Evolutionary conservation across 2,329 filamentous ascomycete species (phyloP), one percentile per base, ranked within the genome.

Genomic region (Fonsecaea pugnacius): DNA sequence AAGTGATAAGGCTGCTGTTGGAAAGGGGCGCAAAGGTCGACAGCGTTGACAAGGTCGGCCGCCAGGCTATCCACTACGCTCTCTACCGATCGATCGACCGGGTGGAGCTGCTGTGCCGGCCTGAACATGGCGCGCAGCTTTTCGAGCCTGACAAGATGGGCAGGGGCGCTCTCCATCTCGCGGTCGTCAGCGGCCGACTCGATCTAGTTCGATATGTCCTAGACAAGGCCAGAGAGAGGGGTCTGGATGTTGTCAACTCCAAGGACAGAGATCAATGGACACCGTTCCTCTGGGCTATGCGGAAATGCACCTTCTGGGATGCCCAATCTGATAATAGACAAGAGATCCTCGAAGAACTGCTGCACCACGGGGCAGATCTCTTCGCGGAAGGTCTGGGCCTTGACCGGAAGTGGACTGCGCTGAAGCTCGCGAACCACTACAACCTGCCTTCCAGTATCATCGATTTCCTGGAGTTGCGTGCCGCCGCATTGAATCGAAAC

Each of bases 381-480:
- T 21, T 21, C 10, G 40, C 40, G 35, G 35, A 38, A 16, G 35
- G 35, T 14, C 40, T 46, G 40, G n/a, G n/a, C 6, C 40, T 46
- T n/a, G n/a, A 21, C n/a, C 40, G 18, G 40, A 46, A 46, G n/a
- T 46, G 40, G n/a, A 21, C 40, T 21, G n/a, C 40, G 9, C 40
- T 46, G 40, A 46, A 21, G 40, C 40, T 46, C 40, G 40, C n/a
- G n/a, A 46, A 46, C 40, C 40, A 46, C n/a, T 46, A 46, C n/a
- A 18, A 18, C 40, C 40, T 46, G n/a, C 40, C 40, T 24, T 18
- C 18, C 40, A 46, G 40, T 12, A 38, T 38, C 35, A 38, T 38
- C 35, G 35, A 16, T 14, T 38, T 38, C 35, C 16, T 38, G 35
- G 35, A 38, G 35, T 14, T 16, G 10, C 35, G 35, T 38, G 35